A percentile compares a stretch with the other conserved stretches of the same genome.
phyloP scores from a whole-genome alignment of 768 basidiomycete species.

The Hypholoma fasciculare region DNA sequence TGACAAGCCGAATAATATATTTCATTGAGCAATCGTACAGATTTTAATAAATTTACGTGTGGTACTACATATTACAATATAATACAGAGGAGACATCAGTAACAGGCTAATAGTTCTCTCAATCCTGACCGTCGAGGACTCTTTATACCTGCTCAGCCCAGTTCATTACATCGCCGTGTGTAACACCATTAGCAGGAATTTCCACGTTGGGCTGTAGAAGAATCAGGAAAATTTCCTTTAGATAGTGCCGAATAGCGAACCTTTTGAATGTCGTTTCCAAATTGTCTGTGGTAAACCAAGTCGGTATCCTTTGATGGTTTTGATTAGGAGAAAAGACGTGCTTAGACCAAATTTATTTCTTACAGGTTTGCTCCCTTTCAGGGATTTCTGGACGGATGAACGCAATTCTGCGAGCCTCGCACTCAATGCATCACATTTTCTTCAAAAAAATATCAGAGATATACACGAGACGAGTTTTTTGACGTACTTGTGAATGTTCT shows the following conservation, averaged over 20 bases:
- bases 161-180: conserved; percentile 44
- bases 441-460: conserved; percentile 20
- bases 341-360: too few species aligned
- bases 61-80: too few species aligned
- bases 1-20: too few species aligned
- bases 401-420: conserved; percentile 60
- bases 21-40: too few species aligned
- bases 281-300: neutral
- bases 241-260: neutral
- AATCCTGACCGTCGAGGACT: too few species aligned
- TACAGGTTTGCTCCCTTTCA: conserved; percentile 12
- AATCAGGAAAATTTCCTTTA: neutral
- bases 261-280: neutral
- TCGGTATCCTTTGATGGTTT: neutral
- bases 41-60: too few species aligned
- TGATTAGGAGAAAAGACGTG: neutral
- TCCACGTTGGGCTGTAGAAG: neutral
- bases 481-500: conserved; percentile 64
- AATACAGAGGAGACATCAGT: too few species aligned
- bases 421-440: conserved; percentile 75
- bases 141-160: conserved; percentile 55
- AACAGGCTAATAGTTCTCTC: too few species aligned
- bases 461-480: neutral
- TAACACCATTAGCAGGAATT: conserved; percentile 10
- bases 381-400: conserved; percentile 22